These are phyloP conservation scores for Abelmoschus esculentus DNA, from an alignment of 345 rosid species.

Conservation along the genomic window DNA sequence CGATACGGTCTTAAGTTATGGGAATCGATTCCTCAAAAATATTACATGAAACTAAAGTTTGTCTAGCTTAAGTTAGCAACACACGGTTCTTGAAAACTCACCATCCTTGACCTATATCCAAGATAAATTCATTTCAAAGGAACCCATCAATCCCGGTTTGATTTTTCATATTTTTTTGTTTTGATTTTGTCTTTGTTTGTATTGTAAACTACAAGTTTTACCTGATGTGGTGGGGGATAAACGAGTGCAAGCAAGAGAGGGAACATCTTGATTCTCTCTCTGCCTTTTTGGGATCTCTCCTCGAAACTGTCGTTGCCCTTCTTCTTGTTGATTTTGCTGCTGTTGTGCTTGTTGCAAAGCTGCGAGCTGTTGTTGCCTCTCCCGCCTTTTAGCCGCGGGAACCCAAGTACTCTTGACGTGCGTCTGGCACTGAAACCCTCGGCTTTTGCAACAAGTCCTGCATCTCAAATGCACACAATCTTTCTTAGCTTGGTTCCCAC, in stretches of 20 bases:
- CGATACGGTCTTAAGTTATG: conserved; percentile 23
- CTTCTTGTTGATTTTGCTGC: conserved; percentile 19
- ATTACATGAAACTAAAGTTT: conserved; percentile 7
- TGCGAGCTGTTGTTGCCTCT: conserved; percentile 62
- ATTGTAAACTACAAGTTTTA: conserved; percentile 16
- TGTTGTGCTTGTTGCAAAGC: conserved; percentile 25
- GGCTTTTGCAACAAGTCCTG: conserved; percentile 97
- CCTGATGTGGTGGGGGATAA: conserved; percentile 21
- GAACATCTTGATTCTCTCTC: conserved; percentile 42
- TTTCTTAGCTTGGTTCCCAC: conserved; percentile 97
- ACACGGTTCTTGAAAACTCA: conserved; percentile 16
- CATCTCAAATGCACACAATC: conserved; percentile 83
- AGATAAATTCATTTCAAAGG: background rate
- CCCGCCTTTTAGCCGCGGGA: conserved; percentile 90
- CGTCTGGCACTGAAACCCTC: conserved; percentile 86
- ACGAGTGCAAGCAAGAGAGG: conserved; percentile 26
- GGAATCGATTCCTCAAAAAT: conserved; percentile 18
- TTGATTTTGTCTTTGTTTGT: conserved; percentile 6
- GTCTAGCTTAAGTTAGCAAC: background rate
- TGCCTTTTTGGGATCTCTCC: conserved; percentile 49
- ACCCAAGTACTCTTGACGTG: conserved; percentile 98
- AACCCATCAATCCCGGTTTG: conserved; percentile 1
- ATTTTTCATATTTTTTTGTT: background rate
- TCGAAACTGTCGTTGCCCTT: conserved; percentile 27
- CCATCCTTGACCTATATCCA: background rate